Evolutionary conservation across 163 green algal genomes (phyloP), one percentile per base, ranked within the genome.

Genomic region (Volvox carteri): DNA sequence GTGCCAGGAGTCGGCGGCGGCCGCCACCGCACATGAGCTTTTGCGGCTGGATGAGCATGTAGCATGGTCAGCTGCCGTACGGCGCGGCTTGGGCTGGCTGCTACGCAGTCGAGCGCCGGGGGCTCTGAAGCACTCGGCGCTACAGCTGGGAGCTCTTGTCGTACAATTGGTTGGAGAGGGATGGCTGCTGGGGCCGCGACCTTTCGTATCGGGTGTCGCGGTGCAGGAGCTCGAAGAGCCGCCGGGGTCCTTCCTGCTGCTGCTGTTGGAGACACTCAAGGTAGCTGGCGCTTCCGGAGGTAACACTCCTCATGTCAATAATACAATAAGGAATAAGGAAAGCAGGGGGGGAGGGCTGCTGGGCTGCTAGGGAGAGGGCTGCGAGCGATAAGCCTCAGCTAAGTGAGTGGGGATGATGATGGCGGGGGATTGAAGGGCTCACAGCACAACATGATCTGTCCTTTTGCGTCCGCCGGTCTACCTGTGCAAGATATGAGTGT

Each of bases 81-180:
- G 92, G 3, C 62, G 58, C 0, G 95, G 95, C 8, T 46, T 97
- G 33, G 75, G 48, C 7, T 86, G 88, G 60, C 37, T 97, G 74
- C 92, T 97, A 33, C 79, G 89, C 50, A 92, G 90, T 39, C 91
- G 93, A 28, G 62, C 87, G 46, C 88, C 79, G 48, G 78, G 70
- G 0, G 86, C 93, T 37, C 94, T 96, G 86, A 89, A 90, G 1
- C 94, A 95, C 52, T 84, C 90, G 5, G 94, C 93, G 8, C 87
- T 97, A 68, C 93, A 92, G 68, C 62, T 96, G 79, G 92, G 94
- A 37, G 94, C 93, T 11, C 90, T 91, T 0, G n/a, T 90, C 1
- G 30, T 87, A 11, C 88, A 93, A 33, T 50, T 97, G 54, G 65
- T 87, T 6, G 93, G 92, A 1, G 68, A 91, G 0, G 35, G 25